Conservation (phyloP, 148 eudicot genomes). For the Cornus controversa region DNA sequence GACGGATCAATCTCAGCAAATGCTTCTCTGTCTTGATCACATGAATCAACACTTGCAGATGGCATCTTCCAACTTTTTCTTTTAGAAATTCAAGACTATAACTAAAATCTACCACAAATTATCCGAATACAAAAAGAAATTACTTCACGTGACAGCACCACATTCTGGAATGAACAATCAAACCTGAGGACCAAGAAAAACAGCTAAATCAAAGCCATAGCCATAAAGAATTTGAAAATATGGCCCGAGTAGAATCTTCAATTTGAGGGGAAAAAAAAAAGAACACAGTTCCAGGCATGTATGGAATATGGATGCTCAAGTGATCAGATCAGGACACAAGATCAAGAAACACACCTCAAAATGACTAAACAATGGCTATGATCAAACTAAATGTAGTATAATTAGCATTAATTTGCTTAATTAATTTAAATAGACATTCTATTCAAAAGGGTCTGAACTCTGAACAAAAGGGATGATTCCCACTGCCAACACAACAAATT, state of each 20-base stretch:
- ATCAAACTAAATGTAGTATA: neutral
- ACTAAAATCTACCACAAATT: neutral
- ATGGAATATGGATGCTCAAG: neutral
- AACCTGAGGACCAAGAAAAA: neutral
- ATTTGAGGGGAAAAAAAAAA: neutral
- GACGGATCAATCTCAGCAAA: conserved; percentile 78
- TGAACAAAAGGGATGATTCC: neutral
- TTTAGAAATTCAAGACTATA: neutral
- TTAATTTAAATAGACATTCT: neutral
- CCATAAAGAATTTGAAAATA: neutral
- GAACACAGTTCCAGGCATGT: too few species aligned
- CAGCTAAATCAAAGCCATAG: neutral
- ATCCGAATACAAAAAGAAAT: neutral
- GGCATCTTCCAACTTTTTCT: conserved; percentile 39
- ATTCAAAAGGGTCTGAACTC: neutral
- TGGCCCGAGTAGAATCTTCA: neutral
- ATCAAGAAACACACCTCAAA: neutral
- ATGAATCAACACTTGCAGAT: conserved; percentile 26
- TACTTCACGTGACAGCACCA: neutral
- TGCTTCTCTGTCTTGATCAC: conserved; percentile 48
- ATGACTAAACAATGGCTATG: neutral
- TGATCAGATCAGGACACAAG: neutral
- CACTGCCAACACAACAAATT: too few species aligned
- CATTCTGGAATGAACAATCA: neutral
- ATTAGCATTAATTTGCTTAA: neutral